Evolutionary conservation across 2,329 filamentous ascomycete species (phyloP).

Genomic region (Aspergillus sp.): DNA sequence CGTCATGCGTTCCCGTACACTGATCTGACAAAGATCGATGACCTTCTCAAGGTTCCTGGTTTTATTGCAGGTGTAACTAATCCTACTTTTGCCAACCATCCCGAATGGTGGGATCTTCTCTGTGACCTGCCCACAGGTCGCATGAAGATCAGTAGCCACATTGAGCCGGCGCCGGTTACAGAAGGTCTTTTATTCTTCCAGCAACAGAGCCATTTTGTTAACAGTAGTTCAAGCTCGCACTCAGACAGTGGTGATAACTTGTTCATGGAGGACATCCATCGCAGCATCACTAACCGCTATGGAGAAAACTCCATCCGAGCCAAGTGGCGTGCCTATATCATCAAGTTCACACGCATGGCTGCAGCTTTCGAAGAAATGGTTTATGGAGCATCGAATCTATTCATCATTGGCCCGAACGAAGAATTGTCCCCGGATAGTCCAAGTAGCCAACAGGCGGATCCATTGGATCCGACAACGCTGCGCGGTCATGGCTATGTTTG

Average conservation of each 20-base stretch:
- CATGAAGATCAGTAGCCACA: conserved; percentile 87
- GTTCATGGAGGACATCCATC: conserved; percentile 81
- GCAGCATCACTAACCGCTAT: conserved; percentile 75
- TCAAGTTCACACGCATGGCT: conserved; percentile 84
- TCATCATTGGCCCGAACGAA: conserved; percentile 69
- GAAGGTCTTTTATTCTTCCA: conserved; percentile 86
- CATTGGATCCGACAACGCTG: conserved; percentile 46
- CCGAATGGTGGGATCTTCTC: conserved; percentile 96
- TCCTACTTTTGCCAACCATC: conserved; percentile 87
- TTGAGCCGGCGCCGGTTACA: conserved; percentile 72
- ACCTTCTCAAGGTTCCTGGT: conserved; percentile 87
- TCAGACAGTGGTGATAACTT: conserved; percentile 76
- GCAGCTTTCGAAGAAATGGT: conserved; percentile 94
- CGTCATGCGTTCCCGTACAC: conserved; percentile 97
- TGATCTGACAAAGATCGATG: conserved; percentile 94
- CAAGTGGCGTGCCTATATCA: conserved; percentile 92
- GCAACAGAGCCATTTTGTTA: conserved; percentile 49
- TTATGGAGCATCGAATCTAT: conserved; percentile 84
- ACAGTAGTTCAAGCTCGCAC: conserved; percentile 20
- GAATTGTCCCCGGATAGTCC: conserved; percentile 47
- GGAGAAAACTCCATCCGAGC: conserved; percentile 84
- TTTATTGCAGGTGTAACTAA: conserved; percentile 98
- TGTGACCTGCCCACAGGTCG: conserved; percentile 88
- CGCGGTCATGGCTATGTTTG: conserved; percentile 92
- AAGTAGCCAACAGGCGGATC: conserved; percentile 30